Conservation (phyloP, 2,329 filamentous ascomycete species). For the Macrophomina pseudophaseolina region DNA sequence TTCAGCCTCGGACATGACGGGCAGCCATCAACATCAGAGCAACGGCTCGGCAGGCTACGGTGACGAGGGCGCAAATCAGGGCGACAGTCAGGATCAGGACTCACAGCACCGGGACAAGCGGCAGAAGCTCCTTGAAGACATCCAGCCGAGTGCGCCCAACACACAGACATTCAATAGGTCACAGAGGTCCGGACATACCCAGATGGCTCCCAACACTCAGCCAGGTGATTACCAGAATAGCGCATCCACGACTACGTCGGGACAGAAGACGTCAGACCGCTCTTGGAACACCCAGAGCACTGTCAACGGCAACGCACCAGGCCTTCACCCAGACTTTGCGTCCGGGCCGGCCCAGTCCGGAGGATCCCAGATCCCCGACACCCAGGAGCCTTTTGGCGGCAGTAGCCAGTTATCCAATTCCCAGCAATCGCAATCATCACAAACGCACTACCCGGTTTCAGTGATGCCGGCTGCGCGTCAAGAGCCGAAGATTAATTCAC, state of each 20-base stretch:
- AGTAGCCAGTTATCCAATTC: slow-evolving; percentile 44
- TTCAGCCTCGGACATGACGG: slow-evolving; percentile 42
- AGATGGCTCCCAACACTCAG: slow-evolving; percentile 63
- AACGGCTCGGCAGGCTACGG: slow-evolving; percentile 12
- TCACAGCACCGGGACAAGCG: slow-evolving; percentile 29
- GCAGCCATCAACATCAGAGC: slow-evolving; percentile 14
- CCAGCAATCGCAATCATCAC: slow-evolving; percentile 44
- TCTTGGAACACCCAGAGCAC: slow-evolving; percentile 73
- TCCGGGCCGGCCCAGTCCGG: slow-evolving; percentile 55
- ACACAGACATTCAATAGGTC: slow-evolving; percentile 50
- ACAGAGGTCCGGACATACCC: slow-evolving; percentile 66
- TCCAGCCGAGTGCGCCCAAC: slow-evolving; percentile 33
- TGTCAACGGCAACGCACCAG: slow-evolving; percentile 64
- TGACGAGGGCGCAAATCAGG: slow-evolving; percentile 53
- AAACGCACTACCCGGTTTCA: slow-evolving; percentile 32
- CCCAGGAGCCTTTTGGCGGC: slow-evolving; percentile 50
- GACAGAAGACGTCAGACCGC: slow-evolving; percentile 79
- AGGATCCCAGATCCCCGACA: slow-evolving; percentile 68
- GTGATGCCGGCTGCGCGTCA: slow-evolving; percentile 31
- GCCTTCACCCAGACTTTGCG: slow-evolving; percentile 61
- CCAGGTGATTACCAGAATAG: slow-evolving; percentile 75
- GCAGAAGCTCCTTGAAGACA: slow-evolving; percentile 27
- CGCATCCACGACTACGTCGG: slow-evolving; percentile 82
- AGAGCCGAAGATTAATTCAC: slow-evolving; percentile 43
- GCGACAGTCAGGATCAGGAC: slow-evolving; percentile 48